phyloP scores from a whole-genome alignment of 495 filamentous ascomycete species.

The Aspergillus funiculosus region DNA sequence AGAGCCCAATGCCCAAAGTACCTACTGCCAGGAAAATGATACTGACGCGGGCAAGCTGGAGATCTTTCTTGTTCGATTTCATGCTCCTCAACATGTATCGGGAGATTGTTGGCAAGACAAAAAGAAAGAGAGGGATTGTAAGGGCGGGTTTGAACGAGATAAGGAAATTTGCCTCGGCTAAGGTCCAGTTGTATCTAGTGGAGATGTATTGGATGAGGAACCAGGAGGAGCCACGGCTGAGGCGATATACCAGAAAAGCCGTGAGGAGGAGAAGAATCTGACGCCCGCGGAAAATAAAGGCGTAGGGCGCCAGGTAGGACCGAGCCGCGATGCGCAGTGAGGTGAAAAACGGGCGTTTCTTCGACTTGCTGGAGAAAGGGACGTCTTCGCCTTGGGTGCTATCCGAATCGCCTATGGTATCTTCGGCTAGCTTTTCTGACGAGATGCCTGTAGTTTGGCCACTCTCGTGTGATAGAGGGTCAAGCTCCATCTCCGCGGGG shows the following conservation, averaged over 20 bases:
- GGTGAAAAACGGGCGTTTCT: slow-evolving; percentile 16
- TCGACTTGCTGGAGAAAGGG: not conserved
- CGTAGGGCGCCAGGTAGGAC: slow-evolving; percentile 32
- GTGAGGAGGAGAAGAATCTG: slow-evolving; percentile 43
- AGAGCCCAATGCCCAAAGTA: slow-evolving; percentile 45
- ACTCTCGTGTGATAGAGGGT: slow-evolving; percentile 21
- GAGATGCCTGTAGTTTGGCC: slow-evolving; percentile 11
- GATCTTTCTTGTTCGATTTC: slow-evolving; percentile 44
- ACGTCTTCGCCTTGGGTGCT: slow-evolving; percentile 20
- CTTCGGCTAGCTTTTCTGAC: slow-evolving; percentile 16
- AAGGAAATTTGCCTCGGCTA: slow-evolving; percentile 51
- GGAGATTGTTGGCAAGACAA: slow-evolving; percentile 41
- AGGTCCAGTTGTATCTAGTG: slow-evolving; percentile 48
- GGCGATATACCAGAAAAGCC: slow-evolving; percentile 47
- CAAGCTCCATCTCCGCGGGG: slow-evolving; percentile 28
- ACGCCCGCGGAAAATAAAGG: slow-evolving; percentile 42
- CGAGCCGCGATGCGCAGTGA: slow-evolving; percentile 17
- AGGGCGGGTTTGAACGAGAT: slow-evolving; percentile 46
- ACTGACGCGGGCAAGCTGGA: slow-evolving; percentile 45
- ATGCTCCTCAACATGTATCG: slow-evolving; percentile 32
- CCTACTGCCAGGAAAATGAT: slow-evolving; percentile 40
- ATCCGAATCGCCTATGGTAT: slow-evolving; percentile 7
- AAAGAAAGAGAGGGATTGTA: slow-evolving; percentile 47
- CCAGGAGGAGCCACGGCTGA: slow-evolving; percentile 45
- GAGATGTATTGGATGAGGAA: slow-evolving; percentile 55